phyloP scores from a whole-genome alignment of 2,329 filamentous ascomycete genomes.

The Coleophoma eucalyptorum region DNA sequence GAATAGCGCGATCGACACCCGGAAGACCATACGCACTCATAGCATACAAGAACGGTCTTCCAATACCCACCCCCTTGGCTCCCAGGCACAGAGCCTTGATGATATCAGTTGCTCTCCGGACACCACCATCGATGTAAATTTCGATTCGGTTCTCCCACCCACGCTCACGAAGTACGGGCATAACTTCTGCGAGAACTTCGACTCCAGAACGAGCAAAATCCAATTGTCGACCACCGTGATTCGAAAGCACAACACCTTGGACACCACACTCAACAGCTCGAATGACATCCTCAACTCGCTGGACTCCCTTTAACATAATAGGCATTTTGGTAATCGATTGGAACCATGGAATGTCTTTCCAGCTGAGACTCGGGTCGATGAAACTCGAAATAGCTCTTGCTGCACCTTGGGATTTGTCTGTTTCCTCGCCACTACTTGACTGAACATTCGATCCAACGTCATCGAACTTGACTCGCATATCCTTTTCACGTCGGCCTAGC shows the following conservation, averaged over 20 bases:
- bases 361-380: constrained; percentile 90
- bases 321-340: constrained; percentile 86
- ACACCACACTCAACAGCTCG: constrained; percentile 78
- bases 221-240: constrained; percentile 92
- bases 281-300: constrained; percentile 92
- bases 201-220: constrained; percentile 87
- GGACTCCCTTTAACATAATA: constrained; percentile 93
- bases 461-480: constrained; percentile 91
- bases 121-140: constrained; percentile 86
- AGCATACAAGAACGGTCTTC: constrained; percentile 90
- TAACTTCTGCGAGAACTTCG: constrained; percentile 88
- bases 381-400: constrained; percentile 94
- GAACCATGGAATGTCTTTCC: constrained; percentile 96
- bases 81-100: constrained; percentile 93
- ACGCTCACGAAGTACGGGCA: constrained; percentile 75
- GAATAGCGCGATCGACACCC: constrained; percentile 90
- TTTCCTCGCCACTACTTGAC: constrained; percentile 56
- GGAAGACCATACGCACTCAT: constrained; percentile 88
- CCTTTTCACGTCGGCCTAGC: constrained; percentile 91
- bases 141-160: constrained; percentile 76
- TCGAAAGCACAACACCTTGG: constrained; percentile 88
- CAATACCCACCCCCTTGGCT: constrained; percentile 89
- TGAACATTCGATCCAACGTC: constrained; percentile 85
- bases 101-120: constrained; percentile 88
- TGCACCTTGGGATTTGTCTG: constrained; percentile 87